Evolutionary conservation across 176 grass and related monocot species (phyloP), one percentile per base, ranked within the genome.

Genomic region (Urochloa ruziziensis): DNA sequence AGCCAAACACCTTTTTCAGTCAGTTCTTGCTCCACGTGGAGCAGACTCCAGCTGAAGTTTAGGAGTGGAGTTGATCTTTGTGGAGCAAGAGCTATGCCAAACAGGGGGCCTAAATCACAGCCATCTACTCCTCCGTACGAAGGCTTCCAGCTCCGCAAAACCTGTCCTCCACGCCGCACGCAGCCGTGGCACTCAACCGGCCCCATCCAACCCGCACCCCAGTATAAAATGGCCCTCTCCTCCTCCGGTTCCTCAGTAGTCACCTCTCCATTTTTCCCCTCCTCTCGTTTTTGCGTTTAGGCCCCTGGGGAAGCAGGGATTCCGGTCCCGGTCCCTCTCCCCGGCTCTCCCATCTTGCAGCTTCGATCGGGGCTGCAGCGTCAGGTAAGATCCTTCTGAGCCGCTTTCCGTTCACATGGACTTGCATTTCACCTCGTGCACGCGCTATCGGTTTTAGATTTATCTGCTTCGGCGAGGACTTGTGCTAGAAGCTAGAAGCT

Each of bases 241-340:
- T 21, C 18, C 27, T 6, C 36, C 59, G 33, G 11, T 18, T 37
- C 37, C 52, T 48, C 37, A 8, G 60, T 16, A 15, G 0, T 27
- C 15, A 16, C 54, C 3, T 70, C 29, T 71, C 43, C 42, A 72
- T 85, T 72, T 85, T 86, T 72, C 33, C n/a, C 29, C 39, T 79
- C 66, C 83, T 51, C 35, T 39, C 53, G 15, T 28, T 85, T 85
- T 85, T 84, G 75, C 64, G 77, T n/a, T 85, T 85, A 49, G 46
- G 64, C 54, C 83, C 83, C 75, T 70, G 15, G 65, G 74, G 64
- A 79, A 78, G 83, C 36, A 36, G 39, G 74, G 74, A 79, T 71
- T 85, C 40, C 9, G 21, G 13, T 23, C 46, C 5, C 40, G 65
- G 30, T 86, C 83, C 83, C 53, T 62, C 36, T 46, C 51, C 74